A percentile compares a stretch with the other conserved stretches of the same genome.
phyloP scores from a whole-genome alignment of 805 yeast species.

The Candida tammaniensis region DNA sequence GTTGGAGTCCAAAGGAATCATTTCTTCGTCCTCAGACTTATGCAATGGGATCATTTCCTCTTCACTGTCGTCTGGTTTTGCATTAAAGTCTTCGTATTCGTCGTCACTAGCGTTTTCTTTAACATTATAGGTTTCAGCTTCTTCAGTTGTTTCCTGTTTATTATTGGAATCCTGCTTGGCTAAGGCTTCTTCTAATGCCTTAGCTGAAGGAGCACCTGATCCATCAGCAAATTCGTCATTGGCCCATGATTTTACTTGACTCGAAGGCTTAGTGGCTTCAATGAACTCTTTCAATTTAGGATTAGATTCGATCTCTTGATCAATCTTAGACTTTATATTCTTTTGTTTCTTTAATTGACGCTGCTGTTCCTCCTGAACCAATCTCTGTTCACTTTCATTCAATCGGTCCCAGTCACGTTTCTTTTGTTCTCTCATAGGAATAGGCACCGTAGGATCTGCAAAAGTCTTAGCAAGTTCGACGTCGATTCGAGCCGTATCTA shows the following conservation, averaged over 20 bases:
- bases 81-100: slow-evolving; percentile 49
- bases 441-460: slow-evolving; percentile 78
- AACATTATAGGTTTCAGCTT: slow-evolving; percentile 17
- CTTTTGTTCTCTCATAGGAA: slow-evolving; percentile 45
- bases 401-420: slow-evolving; percentile 45
- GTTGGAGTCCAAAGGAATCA: slow-evolving; percentile 16
- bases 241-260: slow-evolving; percentile 72
- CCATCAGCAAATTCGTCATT: slow-evolving; percentile 54
- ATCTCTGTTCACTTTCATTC: slow-evolving; percentile 40
- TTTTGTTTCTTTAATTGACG: slow-evolving; percentile 40
- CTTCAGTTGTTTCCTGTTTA: slow-evolving; percentile 1
- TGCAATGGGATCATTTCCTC: slow-evolving; percentile 19
- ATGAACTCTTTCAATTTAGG: slow-evolving; percentile 76
- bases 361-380: slow-evolving; percentile 37
- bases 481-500: slow-evolving; percentile 76
- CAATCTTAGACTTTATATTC: slow-evolving; percentile 37
- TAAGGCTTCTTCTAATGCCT: slow-evolving; percentile 44
- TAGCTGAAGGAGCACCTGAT: slow-evolving; percentile 44
- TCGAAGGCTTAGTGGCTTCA: slow-evolving; percentile 76
- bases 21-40: slow-evolving; percentile 18
- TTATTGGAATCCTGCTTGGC: slow-evolving; percentile 17
- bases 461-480: slow-evolving; percentile 84
- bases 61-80: slow-evolving; percentile 40
- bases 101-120: slow-evolving; percentile 49
- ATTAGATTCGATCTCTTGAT: slow-evolving; percentile 60